Conservation (phyloP, 2,329 filamentous ascomycete species). For the Fusarium foetens region DNA sequence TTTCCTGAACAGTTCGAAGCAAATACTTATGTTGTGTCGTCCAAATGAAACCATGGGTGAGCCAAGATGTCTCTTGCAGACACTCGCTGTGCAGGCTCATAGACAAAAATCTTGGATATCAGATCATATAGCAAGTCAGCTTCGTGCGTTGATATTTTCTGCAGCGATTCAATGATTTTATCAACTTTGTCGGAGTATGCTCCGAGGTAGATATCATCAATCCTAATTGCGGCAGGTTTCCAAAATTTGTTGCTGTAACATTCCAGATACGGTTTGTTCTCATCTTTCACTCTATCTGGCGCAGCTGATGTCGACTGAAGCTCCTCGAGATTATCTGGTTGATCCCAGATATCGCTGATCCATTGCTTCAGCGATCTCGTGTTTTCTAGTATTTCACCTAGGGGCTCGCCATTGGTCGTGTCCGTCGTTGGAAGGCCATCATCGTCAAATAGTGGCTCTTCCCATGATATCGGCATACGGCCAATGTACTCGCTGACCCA, state of each 20-base stretch:
- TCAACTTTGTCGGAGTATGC: slow-evolving; percentile 14
- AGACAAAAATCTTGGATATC: slow-evolving; percentile 9
- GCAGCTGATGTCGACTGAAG: neutral
- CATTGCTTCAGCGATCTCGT: neutral
- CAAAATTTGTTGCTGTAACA: slow-evolving; percentile 19
- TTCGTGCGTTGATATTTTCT: slow-evolving; percentile 9
- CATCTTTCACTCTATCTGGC: neutral
- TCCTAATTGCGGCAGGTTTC: slow-evolving; percentile 17
- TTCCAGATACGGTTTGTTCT: slow-evolving; percentile 3
- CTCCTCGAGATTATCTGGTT: neutral
- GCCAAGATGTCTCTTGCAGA: neutral
- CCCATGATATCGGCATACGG: neutral
- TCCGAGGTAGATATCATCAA: neutral
- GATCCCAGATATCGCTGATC: slow-evolving; percentile 14
- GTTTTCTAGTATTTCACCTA: neutral
- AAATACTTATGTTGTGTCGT: neutral
- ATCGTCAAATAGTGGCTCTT: slow-evolving; percentile 10
- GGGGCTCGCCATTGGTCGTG: neutral
- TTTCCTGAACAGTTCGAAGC: fast-evolving
- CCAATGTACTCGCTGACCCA: slow-evolving; percentile 16
- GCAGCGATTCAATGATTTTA: slow-evolving; percentile 6
- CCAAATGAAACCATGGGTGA: slow-evolving; percentile 25
- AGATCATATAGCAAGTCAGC: slow-evolving; percentile 22
- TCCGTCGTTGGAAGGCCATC: slow-evolving; percentile 12
- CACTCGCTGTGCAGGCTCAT: slow-evolving; percentile 17